Conservation (phyloP, 108 stramenopile genomes). For the Seminavis robusta region DNA sequence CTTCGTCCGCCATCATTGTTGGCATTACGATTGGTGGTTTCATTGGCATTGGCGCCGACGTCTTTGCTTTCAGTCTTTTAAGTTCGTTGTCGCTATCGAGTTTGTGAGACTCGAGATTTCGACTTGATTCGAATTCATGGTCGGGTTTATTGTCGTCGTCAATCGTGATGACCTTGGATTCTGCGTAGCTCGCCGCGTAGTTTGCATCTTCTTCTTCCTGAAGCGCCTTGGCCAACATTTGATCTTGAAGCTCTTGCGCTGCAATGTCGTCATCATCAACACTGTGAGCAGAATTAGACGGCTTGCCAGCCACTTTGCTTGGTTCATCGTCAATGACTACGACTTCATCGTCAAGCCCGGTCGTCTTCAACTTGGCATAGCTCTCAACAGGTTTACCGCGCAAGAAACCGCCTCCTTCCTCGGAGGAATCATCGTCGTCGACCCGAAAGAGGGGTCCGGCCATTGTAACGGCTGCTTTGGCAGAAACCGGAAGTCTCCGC, state of each 20-base stretch:
- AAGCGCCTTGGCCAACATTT: slow-evolving; percentile 21
- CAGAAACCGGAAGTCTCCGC: no score
- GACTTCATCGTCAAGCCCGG: no score
- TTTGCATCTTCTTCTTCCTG: slow-evolving; percentile 35
- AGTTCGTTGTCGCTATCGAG: neutral
- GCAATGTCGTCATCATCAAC: neutral
- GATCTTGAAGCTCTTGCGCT: slow-evolving; percentile 32
- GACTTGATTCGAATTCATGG: neutral
- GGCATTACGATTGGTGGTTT: no score
- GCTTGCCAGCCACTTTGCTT: no score
- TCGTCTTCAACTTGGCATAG: no score
- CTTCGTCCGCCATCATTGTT: neutral
- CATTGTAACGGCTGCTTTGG: no score
- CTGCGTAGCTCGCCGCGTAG: neutral
- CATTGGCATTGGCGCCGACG: neutral
- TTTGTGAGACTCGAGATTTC: neutral
- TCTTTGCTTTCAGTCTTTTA: neutral
- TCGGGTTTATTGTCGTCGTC: neutral
- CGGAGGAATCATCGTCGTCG: no score
- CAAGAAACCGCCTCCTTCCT: no score
- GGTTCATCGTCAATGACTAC: no score
- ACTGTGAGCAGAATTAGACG: no score
- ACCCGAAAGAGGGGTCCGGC: no score
- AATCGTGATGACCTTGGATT: neutral
- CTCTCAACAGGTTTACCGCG: no score